Evolutionary conservation across 1,284 basidiomycete genomes (phyloP).

Genomic region (Mycena sp.): DNA sequence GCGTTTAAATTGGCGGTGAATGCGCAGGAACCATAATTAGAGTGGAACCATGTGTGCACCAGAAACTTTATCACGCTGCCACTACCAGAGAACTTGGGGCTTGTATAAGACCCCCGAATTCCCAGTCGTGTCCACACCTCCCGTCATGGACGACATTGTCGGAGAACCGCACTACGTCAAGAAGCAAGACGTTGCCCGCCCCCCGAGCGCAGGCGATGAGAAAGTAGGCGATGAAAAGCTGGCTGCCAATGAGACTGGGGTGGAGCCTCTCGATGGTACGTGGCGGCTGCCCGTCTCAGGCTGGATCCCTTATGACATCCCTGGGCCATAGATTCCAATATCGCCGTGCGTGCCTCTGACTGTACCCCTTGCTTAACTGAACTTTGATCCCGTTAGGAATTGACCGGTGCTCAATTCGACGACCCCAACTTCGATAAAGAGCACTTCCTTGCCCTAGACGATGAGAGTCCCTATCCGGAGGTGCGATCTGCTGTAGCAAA

Average conservation of each 20-base stretch:
- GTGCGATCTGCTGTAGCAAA: constrained; percentile 69
- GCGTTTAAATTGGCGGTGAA: too few species aligned
- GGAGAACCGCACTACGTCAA: constrained; percentile 11
- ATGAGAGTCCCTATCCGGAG: constrained; percentile 69
- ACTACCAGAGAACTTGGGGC: background rate
- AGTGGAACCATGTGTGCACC: too few species aligned
- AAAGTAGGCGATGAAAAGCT: constrained; percentile 28
- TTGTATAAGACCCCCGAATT: constrained; percentile 9
- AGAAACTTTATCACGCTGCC: background rate
- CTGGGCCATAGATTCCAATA: constrained; percentile 32
- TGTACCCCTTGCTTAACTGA: background rate
- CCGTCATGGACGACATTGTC: constrained; percentile 18
- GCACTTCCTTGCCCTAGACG: constrained; percentile 44
- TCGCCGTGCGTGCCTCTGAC: constrained; percentile 33
- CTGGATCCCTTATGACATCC: background rate
- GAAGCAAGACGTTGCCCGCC: background rate
- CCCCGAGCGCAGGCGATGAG: constrained; percentile 1
- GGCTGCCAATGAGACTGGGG: constrained; percentile 25
- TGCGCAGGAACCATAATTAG: too few species aligned
- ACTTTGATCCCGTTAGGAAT: constrained; percentile 32
- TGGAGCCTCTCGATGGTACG: constrained; percentile 36
- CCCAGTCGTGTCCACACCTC: background rate
- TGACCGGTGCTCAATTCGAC: constrained; percentile 42
- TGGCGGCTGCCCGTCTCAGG: background rate
- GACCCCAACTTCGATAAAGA: constrained; percentile 61